Conservation (phyloP, 2,329 filamentous ascomycete species). For the Claviceps sorghi region DNA sequence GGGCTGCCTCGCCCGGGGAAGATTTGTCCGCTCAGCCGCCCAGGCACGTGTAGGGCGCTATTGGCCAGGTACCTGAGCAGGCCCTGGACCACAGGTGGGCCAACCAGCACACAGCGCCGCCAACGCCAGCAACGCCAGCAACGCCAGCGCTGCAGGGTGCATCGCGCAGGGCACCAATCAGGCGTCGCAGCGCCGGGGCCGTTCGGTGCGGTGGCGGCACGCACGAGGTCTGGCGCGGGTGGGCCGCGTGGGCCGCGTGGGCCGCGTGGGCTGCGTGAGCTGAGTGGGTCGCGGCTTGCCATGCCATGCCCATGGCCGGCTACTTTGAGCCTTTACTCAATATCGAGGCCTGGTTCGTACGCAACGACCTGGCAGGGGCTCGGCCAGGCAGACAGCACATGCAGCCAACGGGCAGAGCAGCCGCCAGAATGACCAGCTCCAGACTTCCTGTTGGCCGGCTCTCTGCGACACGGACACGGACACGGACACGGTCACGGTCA, state of each 20-base stretch:
- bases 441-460: too few species aligned
- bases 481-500: too few species aligned
- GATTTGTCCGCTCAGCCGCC: background rate
- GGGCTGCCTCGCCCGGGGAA: background rate
- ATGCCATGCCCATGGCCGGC: background rate
- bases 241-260: background rate
- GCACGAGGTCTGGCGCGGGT: background rate
- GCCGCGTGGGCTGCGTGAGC: too few species aligned
- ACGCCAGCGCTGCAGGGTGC: background rate
- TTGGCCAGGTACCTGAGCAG: slow-evolving; percentile 18
- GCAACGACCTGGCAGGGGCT: background rate
- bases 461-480: too few species aligned
- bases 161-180: background rate
- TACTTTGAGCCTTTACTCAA: too few species aligned
- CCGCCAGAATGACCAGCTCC: too few species aligned
- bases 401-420: too few species aligned
- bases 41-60: slow-evolving; percentile 13
- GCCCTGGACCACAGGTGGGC: background rate
- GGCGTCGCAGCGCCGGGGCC: background rate
- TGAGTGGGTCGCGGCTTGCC: background rate
- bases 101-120: background rate
- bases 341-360: too few species aligned
- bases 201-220: background rate
- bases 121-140: background rate
- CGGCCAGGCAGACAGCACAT: too few species aligned